Evolutionary conservation across 352 stramenopile genomes (phyloP).

Genomic region (Phytophthora melonis): DNA sequence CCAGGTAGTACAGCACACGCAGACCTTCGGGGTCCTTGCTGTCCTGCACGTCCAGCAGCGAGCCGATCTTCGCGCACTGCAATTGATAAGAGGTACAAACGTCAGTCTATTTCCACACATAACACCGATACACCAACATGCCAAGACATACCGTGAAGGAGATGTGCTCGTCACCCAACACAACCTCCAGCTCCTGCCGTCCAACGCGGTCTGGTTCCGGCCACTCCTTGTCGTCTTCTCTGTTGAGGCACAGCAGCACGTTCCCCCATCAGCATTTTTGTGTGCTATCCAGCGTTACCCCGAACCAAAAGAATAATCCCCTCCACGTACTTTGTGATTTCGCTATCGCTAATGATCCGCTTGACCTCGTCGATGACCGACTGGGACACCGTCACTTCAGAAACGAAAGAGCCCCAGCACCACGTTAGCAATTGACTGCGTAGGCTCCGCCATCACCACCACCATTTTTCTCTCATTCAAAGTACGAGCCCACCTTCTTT

Average conservation of each 20-base stretch:
- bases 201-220: constrained; percentile 93
- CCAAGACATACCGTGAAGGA: constrained; percentile 91
- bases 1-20: constrained; percentile 96
- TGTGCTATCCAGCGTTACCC: background rate
- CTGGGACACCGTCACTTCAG: constrained; percentile 87
- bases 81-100: background rate
- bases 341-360: constrained; percentile 92
- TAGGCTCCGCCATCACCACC: background rate
- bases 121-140: background rate
- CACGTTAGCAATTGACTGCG: background rate
- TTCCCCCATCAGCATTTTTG: constrained; percentile 5
- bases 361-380: constrained; percentile 95
- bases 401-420: constrained; percentile 2
- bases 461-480: background rate
- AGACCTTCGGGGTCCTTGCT: constrained; percentile 97
- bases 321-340: constrained; percentile 89
- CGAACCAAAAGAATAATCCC: background rate
- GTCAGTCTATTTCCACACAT: constrained; percentile 4
- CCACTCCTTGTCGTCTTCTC: constrained; percentile 97
- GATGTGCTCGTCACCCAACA: constrained; percentile 96
- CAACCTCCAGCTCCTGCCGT: constrained; percentile 96
- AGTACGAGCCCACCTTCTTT: constrained; percentile 89
- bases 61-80: constrained; percentile 96
- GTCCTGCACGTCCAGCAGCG: constrained; percentile 94
- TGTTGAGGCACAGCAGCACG: constrained; percentile 33